Evolutionary conservation across 202 grass and related monocot genomes (phyloP).

Genomic region (Zoysia matrella): DNA sequence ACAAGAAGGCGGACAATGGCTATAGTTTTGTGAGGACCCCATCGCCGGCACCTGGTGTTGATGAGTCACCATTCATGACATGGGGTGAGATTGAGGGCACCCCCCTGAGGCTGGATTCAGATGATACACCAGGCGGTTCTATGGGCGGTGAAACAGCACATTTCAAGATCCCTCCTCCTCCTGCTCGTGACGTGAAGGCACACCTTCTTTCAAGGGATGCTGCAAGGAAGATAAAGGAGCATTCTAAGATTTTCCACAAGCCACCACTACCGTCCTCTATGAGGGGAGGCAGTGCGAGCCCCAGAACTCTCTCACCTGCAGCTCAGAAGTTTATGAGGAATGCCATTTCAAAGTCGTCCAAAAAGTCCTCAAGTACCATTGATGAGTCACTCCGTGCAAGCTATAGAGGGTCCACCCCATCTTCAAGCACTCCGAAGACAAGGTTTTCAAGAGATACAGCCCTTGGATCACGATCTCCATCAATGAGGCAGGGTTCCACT

Average conservation of each 20-base stretch:
- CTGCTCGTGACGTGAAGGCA: constrained; percentile 77
- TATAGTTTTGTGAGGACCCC: constrained; percentile 91
- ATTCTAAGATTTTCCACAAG: constrained; percentile 68
- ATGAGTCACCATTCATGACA: constrained; percentile 92
- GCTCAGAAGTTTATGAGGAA: constrained; percentile 91
- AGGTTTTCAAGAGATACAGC: constrained; percentile 86
- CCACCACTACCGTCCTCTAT: constrained; percentile 75
- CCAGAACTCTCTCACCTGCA: constrained; percentile 75
- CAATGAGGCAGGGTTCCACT: constrained; percentile 61
- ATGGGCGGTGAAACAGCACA: constrained; percentile 52
- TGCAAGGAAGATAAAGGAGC: constrained; percentile 77
- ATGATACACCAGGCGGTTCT: constrained; percentile 49
- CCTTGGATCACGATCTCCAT: constrained; percentile 71
- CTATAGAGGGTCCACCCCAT: constrained; percentile 76
- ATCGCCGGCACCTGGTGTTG: constrained; percentile 74
- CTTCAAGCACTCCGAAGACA: constrained; percentile 60
- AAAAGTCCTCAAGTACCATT: constrained; percentile 58
- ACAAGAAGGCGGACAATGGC: constrained; percentile 69
- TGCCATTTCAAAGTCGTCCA: constrained; percentile 78
- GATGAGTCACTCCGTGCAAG: constrained; percentile 89
- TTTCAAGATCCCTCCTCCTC: constrained; percentile 77
- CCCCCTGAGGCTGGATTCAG: constrained; percentile 72
- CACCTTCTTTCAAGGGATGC: constrained; percentile 85
- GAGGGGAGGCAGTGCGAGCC: constrained; percentile 82
- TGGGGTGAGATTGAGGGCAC: constrained; percentile 95